Evolutionary conservation across 1,284 basidiomycete species (phyloP), one percentile per base, ranked within the genome.

Genomic region (Cutaneotrichosporon sp.): DNA sequence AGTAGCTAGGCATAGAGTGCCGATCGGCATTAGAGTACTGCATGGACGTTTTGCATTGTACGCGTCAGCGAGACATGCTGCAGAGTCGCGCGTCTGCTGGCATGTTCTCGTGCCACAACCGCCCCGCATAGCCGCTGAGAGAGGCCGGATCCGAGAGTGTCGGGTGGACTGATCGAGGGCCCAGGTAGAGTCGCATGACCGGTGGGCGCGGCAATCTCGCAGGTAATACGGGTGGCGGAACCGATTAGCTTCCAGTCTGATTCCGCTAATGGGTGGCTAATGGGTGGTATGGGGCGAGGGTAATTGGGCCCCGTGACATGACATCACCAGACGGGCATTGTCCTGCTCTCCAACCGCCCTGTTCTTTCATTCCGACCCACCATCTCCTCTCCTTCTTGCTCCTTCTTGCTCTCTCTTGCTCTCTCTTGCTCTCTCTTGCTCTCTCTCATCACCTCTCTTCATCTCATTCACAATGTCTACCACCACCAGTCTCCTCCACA

Each of bases 401-500:
- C 29, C 20, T 10, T 18, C 14, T 29, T 25, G 13, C 11, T 33
- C 13, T 22, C 38, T 36, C 27, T 42, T 25, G 36, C 38, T 27
- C 38, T n/a, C 25, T 38, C 11, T n/a, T n/a, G n/a, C n/a, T n/a
- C 36, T 54, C 52, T 9, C 4, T 29, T 29, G 29, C 29, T 36
- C 18, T 36, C 31, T 18, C 33, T 36, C 18, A 25, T 24, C 43
- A n/a, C n/a, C n/a, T n/a, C n/a, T n/a, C n/a, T n/a, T n/a, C n/a
- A n/a, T n/a, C n/a, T 36, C 43, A 2, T 3, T 9, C 56, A 67
- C 43, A 25, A 74, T 71, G 69, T 67, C 67, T 22, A 69, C 70
- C 27, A 71, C 72, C 33, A 72, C 76, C 11, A 74, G 74, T 4
- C 71, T 80, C n/a, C 69, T 80, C 18, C 79, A 80, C 52, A 79